These are phyloP conservation scores for Fusarium sp. DNA, from an alignment of 2,329 filamentous ascomycete species.

Conservation along the genomic window DNA sequence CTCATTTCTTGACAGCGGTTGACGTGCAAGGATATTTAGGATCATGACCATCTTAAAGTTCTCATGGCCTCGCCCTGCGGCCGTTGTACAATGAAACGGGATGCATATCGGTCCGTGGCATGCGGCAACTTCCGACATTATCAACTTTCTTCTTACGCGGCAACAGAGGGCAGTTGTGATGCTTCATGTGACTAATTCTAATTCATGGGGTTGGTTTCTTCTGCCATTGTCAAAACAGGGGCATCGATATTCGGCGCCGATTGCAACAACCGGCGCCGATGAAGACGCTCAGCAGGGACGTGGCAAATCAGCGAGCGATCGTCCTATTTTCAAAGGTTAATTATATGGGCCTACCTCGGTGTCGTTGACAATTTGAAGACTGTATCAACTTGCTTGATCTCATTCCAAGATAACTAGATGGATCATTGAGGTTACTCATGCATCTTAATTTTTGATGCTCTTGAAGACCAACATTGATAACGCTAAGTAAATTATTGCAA, in stretches of 20 bases:
- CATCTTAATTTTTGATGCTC: background rate
- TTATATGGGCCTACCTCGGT: constrained; percentile 23
- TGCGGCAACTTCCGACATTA: background rate
- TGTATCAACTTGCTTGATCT: background rate
- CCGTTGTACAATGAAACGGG: constrained; percentile 11
- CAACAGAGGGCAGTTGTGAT: background rate
- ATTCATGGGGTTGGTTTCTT: constrained; percentile 1
- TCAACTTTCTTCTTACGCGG: background rate
- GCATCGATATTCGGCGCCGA: constrained; percentile 28
- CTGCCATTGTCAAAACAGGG: constrained; percentile 7
- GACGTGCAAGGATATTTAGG: constrained; percentile 17
- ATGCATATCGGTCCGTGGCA: background rate
- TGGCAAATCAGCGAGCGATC: constrained; percentile 24
- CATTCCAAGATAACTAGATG: background rate
- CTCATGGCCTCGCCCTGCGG: constrained; percentile 21
- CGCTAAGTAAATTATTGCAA: constrained; percentile 17
- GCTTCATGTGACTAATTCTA: constrained; percentile 13
- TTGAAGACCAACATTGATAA: background rate
- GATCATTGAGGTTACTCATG: background rate
- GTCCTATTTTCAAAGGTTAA: constrained; percentile 15
- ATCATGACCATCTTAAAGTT: constrained; percentile 25
- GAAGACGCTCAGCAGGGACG: constrained; percentile 18
- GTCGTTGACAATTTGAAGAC: background rate
- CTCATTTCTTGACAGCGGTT: constrained; percentile 15
- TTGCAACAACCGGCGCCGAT: constrained; percentile 29